Evolutionary conservation across 306 rosid species (phyloP).

Genomic region (Fagus sylvatica): DNA sequence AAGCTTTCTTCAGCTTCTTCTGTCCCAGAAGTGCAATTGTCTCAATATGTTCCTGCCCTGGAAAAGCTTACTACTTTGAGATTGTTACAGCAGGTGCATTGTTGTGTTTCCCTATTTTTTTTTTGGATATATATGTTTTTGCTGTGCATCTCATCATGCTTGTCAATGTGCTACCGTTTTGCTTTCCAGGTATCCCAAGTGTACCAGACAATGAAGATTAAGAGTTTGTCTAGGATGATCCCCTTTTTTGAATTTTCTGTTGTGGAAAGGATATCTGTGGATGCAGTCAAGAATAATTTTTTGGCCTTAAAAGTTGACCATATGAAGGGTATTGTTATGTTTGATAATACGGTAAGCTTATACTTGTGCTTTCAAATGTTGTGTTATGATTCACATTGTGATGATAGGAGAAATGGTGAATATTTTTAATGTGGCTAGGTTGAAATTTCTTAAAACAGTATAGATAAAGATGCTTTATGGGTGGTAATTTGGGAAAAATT

Average conservation of each 20-base stretch:
- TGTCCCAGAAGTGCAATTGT: slow-evolving; percentile 85
- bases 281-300: slow-evolving; percentile 89
- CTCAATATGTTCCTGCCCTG: slow-evolving; percentile 71
- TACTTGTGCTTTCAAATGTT: background rate
- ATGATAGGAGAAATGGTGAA: background rate
- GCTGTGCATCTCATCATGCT: background rate
- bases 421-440: background rate
- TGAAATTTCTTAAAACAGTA: background rate
- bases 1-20: slow-evolving; percentile 88
- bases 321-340: slow-evolving; percentile 62
- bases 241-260: slow-evolving; percentile 77
- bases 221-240: slow-evolving; percentile 70
- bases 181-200: slow-evolving; percentile 74
- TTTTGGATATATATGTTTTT: too few relatives aligned
- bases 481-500: background rate
- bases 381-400: background rate
- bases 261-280: slow-evolving; percentile 88
- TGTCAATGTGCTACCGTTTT: background rate
- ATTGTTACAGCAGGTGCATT: slow-evolving; percentile 87
- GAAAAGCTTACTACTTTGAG: slow-evolving; percentile 90
- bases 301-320: slow-evolving; percentile 90
- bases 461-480: background rate
- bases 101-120: background rate
- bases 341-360: slow-evolving; percentile 46
- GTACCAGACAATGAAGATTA: slow-evolving; percentile 83